Base-by-base conservation (phyloP, 2,329 filamentous ascomycete species). In the Cladosporium cucumerinum region DNA sequence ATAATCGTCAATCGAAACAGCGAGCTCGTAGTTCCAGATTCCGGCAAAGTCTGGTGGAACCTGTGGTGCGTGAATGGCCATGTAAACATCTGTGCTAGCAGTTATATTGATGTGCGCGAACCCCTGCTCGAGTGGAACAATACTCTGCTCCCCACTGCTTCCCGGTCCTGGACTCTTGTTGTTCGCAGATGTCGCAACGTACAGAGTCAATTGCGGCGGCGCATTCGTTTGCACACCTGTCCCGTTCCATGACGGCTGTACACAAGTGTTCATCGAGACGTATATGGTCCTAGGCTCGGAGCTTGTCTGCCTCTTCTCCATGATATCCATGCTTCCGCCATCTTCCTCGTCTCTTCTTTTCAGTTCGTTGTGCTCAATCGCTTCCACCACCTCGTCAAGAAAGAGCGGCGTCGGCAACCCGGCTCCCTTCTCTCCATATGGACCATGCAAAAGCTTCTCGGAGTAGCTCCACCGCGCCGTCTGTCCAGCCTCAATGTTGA, bases 191-290 rank as follows among this genome's bases (percentile, higher is more conserved):
- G 62, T 67, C 3, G 86, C 86, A 57, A 97, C 82, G 72, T 90
- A 96, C 11, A 98, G 79, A 14, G 85, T 85, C 59, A 98, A 84
- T 72, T 96, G 93, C 1, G 90, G 89, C 1, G 80, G 75, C 16
- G 70, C 71, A 12, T 69, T 73, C 16, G 78, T 76, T 60, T 78
- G 81, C 26, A 80, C 79, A 12, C 80, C 78, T 1, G 80, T 80
- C 10, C 78, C 79, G 48, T 84, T 85, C 48, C 83, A 81, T 23
- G 78, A 75, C 14, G 94, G 95, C 71, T 96, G 92, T 28, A 86
- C 78, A 77, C 95, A 99, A 0, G 91, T 93, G 69, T 93, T 98
- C 51, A 93, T 87, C 2, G 93, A 93, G 62, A 99, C 84, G 76
- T 90, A 97, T 3, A 98, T 81, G 1, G 79, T 85, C 49, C 78